These are phyloP conservation scores for Solanum pennellii DNA, from an alignment of 257 asterid genomes.

Conservation along the genomic window DNA sequence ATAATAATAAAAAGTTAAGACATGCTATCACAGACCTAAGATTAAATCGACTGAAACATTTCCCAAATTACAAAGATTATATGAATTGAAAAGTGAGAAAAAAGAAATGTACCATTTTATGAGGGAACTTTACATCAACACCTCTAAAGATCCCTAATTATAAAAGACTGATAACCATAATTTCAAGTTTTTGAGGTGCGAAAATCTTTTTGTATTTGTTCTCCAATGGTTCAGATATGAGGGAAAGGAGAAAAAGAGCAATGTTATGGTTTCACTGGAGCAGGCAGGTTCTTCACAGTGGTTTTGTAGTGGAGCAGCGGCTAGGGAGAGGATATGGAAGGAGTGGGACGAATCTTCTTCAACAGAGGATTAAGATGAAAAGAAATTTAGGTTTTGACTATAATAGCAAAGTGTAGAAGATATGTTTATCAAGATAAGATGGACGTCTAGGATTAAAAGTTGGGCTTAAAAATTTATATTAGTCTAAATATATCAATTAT, in stretches of 20 bases:
- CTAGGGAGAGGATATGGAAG: not conserved
- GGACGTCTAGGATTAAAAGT: not conserved
- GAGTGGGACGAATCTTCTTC: not conserved
- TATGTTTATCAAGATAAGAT: too few relatives aligned
- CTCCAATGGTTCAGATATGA: not conserved
- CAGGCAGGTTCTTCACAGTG: not conserved
- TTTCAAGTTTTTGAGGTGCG: not conserved
- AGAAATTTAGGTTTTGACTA: not conserved
- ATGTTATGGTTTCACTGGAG: not conserved
- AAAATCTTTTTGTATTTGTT: not conserved
- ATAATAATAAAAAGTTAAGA: not conserved
- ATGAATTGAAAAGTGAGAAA: not conserved
- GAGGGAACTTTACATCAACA: not conserved
- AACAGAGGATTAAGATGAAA: not conserved
- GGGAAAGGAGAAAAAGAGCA: not conserved
- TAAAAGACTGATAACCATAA: not conserved
- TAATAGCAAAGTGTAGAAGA: not conserved
- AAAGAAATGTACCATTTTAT: not conserved
- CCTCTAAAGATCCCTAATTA: not conserved
- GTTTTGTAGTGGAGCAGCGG: not conserved
- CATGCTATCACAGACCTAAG: not conserved
- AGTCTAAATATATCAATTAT: not conserved
- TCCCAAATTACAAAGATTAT: too few relatives aligned
- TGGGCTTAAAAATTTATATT: not conserved
- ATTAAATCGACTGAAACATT: too few relatives aligned